Percentiles rank a stretch among this genome's conserved stretches.
These are phyloP conservation scores for Metschnikowia santaceciliae DNA, from an alignment of 805 yeast genomes.

Conservation along the genomic window DNA sequence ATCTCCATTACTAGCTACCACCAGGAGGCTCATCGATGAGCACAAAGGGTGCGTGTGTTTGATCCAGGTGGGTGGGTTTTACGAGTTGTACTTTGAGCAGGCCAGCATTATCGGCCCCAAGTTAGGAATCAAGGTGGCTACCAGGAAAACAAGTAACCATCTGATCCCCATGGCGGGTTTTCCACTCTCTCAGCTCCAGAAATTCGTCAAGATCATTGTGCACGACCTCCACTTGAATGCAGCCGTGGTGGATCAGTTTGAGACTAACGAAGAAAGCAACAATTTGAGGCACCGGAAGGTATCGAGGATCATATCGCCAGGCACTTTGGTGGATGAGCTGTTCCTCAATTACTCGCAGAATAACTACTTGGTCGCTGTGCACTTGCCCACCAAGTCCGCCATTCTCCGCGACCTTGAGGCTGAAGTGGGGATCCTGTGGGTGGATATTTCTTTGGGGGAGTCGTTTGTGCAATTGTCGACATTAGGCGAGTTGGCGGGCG, in stretches of 20 bases:
- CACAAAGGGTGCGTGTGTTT: conserved; percentile 40
- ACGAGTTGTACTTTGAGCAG: conserved; percentile 84
- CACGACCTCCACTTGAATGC: conserved; percentile 67
- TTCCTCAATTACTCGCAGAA: conserved; percentile 69
- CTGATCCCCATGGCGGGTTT: conserved; percentile 85
- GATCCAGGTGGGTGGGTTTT: conserved; percentile 84
- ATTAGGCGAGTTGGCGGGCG: conserved; percentile 58
- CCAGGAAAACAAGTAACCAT: conserved; percentile 41
- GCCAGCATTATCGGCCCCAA: conserved; percentile 70
- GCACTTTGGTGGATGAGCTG: conserved; percentile 85
- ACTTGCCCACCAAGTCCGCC: conserved; percentile 32
- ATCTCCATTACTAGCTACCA: conserved; percentile 34
- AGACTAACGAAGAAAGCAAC: conserved; percentile 16
- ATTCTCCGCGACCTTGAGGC: conserved; percentile 37
- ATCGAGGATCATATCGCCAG: conserved; percentile 82
- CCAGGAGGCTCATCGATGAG: conserved; percentile 28
- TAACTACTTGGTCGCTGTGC: conserved; percentile 65
- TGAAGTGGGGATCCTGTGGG: conserved; percentile 77
- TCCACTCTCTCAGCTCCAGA: conserved; percentile 66
- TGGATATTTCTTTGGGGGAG: conserved; percentile 81
- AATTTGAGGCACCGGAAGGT: conserved; percentile 62
- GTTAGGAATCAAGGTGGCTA: conserved; percentile 69
- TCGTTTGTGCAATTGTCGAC: conserved; percentile 65
- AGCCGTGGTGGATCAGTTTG: conserved; percentile 73
- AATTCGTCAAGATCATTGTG: conserved; percentile 71